A percentile compares a stretch with the other conserved stretches of the same genome.
phyloP scores from a whole-genome alignment of 768 basidiomycete species.

The Amanita inopinata region DNA sequence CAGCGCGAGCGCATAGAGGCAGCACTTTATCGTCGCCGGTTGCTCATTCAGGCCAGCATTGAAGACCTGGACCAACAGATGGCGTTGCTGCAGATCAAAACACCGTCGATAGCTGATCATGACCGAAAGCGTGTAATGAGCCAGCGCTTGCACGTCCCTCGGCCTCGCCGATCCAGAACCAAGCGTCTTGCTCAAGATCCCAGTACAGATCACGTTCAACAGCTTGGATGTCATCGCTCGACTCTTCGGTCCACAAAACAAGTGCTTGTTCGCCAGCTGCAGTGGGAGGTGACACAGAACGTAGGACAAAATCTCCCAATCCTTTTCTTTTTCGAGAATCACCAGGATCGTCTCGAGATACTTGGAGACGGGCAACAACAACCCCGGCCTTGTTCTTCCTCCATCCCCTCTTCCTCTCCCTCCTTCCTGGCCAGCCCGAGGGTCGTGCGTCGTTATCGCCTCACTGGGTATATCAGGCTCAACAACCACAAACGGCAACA shows the following conservation, averaged over 20 bases:
- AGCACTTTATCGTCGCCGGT: slow-evolving; percentile 74
- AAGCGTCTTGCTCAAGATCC: slow-evolving; percentile 49
- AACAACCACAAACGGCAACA: slow-evolving; percentile 41
- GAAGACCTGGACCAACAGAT: slow-evolving; percentile 66
- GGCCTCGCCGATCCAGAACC: slow-evolving; percentile 42
- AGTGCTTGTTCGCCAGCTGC: slow-evolving; percentile 90
- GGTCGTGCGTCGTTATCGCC: slow-evolving; percentile 57
- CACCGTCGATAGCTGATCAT: slow-evolving; percentile 79
- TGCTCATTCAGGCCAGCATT: slow-evolving; percentile 61
- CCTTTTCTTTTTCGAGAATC: slow-evolving; percentile 65
- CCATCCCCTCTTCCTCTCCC: no score
- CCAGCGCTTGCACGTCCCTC: slow-evolving; percentile 80
- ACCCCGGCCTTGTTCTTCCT: no score
- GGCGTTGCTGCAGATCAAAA: slow-evolving; percentile 58
- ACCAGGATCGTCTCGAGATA: slow-evolving; percentile 57
- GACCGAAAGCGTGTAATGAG: slow-evolving; percentile 81
- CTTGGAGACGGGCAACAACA: slow-evolving; percentile 62
- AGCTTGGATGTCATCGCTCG: slow-evolving; percentile 52
- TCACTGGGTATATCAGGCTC: slow-evolving; percentile 60
- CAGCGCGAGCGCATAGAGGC: slow-evolving; percentile 82
- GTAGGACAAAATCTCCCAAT: slow-evolving; percentile 93
- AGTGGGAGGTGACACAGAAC: slow-evolving; percentile 83
- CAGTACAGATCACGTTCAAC: slow-evolving; percentile 56
- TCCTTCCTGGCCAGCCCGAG: no score
- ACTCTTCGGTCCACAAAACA: slow-evolving; percentile 87